phyloP scores from a whole-genome alignment of 2,329 filamentous ascomycete species.

The Cordyceps pruinosa region DNA sequence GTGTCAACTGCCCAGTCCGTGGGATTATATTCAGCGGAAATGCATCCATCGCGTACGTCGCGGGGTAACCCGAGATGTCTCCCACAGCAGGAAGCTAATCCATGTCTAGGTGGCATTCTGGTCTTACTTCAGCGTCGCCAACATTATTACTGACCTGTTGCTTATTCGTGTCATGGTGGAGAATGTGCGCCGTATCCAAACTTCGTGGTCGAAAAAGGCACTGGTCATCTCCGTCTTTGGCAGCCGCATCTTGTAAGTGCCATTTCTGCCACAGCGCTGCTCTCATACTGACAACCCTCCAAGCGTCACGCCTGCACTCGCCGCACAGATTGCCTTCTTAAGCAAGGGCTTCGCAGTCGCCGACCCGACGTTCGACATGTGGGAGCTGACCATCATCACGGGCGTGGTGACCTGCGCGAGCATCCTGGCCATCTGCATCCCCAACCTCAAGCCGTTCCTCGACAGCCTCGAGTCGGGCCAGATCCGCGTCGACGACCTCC shows the following conservation, averaged over 20 bases:
- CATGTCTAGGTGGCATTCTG: slow-evolving; percentile 1
- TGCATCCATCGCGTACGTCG: slow-evolving; percentile 16
- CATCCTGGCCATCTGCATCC: slow-evolving; percentile 16
- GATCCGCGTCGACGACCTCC: slow-evolving; percentile 10
- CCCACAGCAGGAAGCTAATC: neutral
- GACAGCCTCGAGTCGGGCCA: slow-evolving; percentile 14
- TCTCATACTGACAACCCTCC: neutral
- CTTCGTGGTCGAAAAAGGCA: slow-evolving; percentile 21
- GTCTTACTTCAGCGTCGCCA: slow-evolving; percentile 8
- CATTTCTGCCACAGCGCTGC: no score
- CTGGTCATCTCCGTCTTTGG: slow-evolving; percentile 23
- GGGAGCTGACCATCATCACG: slow-evolving; percentile 5
- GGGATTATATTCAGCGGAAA: slow-evolving; percentile 19
- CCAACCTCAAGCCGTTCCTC: slow-evolving; percentile 13
- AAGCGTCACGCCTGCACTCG: slow-evolving; percentile 22
- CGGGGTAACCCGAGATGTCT: neutral
- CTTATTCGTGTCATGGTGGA: slow-evolving; percentile 17
- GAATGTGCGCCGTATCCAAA: slow-evolving; percentile 24
- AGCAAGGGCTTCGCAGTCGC: neutral
- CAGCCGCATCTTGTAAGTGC: slow-evolving; percentile 23
- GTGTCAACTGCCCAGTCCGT: slow-evolving; percentile 22
- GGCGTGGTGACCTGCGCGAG: slow-evolving; percentile 8
- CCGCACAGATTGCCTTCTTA: neutral
- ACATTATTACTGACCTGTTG: slow-evolving; percentile 6
- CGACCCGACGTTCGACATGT: slow-evolving; percentile 9